Evolutionary conservation across 192 early-diverging fungal species (phyloP).

Genomic region (Backusella australiensis): DNA sequence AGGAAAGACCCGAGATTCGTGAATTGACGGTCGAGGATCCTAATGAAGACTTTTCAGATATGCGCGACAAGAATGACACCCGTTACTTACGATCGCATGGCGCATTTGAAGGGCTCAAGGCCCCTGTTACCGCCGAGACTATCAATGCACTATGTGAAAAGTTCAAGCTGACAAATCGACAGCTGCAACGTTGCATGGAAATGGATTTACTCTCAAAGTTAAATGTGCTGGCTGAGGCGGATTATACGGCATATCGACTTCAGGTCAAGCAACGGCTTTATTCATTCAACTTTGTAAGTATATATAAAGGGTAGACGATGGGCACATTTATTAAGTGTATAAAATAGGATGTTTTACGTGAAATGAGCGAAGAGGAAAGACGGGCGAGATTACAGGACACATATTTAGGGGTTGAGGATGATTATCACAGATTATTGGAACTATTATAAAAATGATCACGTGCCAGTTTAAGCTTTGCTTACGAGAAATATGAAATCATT

Average conservation of each 20-base stretch:
- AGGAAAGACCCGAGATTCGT: constrained; percentile 42
- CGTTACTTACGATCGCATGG: constrained; percentile 52
- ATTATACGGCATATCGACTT: constrained; percentile 62
- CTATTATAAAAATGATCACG: background rate
- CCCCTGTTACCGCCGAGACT: constrained; percentile 53
- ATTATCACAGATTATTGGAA: constrained; percentile 64
- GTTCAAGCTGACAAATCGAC: constrained; percentile 81
- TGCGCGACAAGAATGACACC: constrained; percentile 87
- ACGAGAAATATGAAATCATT: too few relatives aligned
- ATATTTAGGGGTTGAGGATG: constrained; percentile 71
- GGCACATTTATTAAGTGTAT: background rate
- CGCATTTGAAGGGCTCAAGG: constrained; percentile 57
- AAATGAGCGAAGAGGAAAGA: constrained; percentile 62
- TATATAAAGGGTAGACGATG: background rate
- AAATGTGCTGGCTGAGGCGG: constrained; percentile 48
- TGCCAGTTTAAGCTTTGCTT: background rate
- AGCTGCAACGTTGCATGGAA: constrained; percentile 82
- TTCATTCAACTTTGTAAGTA: constrained; percentile 64
- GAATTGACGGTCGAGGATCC: constrained; percentile 90
- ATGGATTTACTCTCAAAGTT: constrained; percentile 65
- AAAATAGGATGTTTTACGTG: constrained; percentile 58
- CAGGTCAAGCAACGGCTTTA: constrained; percentile 86
- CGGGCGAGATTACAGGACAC: constrained; percentile 76
- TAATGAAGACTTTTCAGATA: constrained; percentile 81
- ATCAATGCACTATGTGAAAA: constrained; percentile 49